Base-by-base conservation (phyloP, 2,329 filamentous ascomycete species). In the Phymatotrichopsis omnivora region DNA sequence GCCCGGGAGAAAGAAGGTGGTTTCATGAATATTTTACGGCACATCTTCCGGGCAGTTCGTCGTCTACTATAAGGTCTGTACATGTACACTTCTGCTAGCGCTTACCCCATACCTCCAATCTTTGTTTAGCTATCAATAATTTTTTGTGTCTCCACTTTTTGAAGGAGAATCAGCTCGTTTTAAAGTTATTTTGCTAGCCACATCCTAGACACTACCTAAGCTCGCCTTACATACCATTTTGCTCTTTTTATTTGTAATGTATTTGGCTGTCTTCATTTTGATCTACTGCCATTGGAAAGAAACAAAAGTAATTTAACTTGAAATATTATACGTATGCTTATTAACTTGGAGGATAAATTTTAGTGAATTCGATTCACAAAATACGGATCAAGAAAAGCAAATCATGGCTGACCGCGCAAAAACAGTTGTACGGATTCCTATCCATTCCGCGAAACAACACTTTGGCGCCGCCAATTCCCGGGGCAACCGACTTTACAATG, bases 21-120 rank as follows among this genome's bases (percentile, higher is more conserved):
- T 96, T 96, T 64, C 86, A 95, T 68, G 86, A 93, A 58, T 96
- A 98, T 69, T 98, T 98, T 64, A 85, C 96, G 49, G 94, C 91
- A 7, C 85, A 95, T 63, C 74, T 98, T 2, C 89, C 91, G 4
- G 93, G 86, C 14, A 93, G 85, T n/a, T 95, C 87, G 2, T n/a
- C n/a, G n/a, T n/a, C n/a, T n/a, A n/a, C n/a, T n/a, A n/a, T n/a
- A n/a, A n/a, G n/a, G n/a, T n/a, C n/a, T n/a, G n/a, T n/a, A n/a
- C n/a, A n/a, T n/a, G n/a, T n/a, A n/a, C n/a, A n/a, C n/a, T n/a
- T n/a, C n/a, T n/a, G 73, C 94, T 33, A 84, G 94, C 58, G 89
- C 89, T 6, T 89, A 96, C 17, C 42, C 44, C n/a, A 36, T 42
- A 5, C 50, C 34, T 22, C 47, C 38, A 8, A 45, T 41, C 34